Base-by-base conservation (phyloP, 352 stramenopile genomes). In the Peronospora destructor region DNA sequence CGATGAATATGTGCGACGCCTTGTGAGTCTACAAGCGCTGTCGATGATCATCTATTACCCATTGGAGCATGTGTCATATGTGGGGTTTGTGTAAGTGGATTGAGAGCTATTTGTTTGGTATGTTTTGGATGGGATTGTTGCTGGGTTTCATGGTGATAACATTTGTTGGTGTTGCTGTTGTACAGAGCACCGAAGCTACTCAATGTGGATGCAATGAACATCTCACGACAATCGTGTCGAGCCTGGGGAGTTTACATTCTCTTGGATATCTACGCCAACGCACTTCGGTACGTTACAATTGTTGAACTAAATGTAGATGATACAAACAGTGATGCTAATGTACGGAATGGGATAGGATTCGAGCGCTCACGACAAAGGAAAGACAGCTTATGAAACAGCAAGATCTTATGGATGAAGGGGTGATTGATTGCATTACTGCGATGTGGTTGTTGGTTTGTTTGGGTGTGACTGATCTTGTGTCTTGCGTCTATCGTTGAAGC, bases 21-120 rank as follows among this genome's bases (percentile, higher is more conserved):
- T 92, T 35, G 82, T 90, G 37, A 71, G 56, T 36, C 48, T 86
- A 5, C 76, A 92, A 52, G 69, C 75, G 47, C 71, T 86, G 56
- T 87, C 78, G 14, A 92, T 92, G 82, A 54, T 92, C 30, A 54
- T 84, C 7, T 92, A 92, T 64, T 87, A 92, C 63, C 82, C 82
- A n/a, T 60, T 92, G 32, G 79, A 92, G 50, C 79, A 92, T 59
- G 60, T 86, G 28, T 87, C 82, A 41, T 92, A 88, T 54, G 53
- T 92, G 26, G 79, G 82, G 3, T 92, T 85, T 61, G 76, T 92
- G 81, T 91, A 53, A 49, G 76, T 61, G 2, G 11, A 14, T 29
- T 56, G 28, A 1, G 23, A 26, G 23, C 23, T 4, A 4, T 26
- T 26, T 26, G 23, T 26, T 3, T 26, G 23, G 23, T 6, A n/a